Base-by-base conservation (phyloP, 2,329 filamentous ascomycete species). In the Orbilia javanica region DNA sequence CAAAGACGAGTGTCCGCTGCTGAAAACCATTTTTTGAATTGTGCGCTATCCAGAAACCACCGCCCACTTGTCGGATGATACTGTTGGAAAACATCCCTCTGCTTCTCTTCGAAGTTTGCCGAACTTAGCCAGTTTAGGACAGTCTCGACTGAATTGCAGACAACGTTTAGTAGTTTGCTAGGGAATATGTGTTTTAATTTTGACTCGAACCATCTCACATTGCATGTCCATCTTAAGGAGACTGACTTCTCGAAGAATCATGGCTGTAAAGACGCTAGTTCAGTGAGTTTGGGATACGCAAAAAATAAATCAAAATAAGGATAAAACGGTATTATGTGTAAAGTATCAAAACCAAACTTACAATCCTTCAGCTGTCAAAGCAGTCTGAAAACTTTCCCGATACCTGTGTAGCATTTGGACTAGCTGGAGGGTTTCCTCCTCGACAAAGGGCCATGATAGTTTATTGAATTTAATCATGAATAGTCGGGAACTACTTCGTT, bases 71-170 rank as follows among this genome's bases (percentile, higher is more conserved):
- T 73, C 50, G 69, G 69, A 18, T 73, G 69, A 29, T 73, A 53
- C 39, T 73, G 69, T 39, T 53, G 60, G 22, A 57, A 73, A 2
- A 73, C 60, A 7, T 73, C 69, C 29, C 69, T 66, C 29, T 73
- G 69, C 20, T 73, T 73, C 15, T 73, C 69, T 66, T 73, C 69
- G 53, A 73, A 73, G 13, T 73, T 65, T 13, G 69, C 48, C 10
- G 69, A 48, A 39, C 69, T 48, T 27, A 73, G 20, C 69, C 69
- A 73, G 7, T 66, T 73, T n/a, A 73, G 27, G 6, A 73, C 42
- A 10, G 69, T 66, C 10, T 73, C 69, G 22, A 73, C 63, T 67
- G 29, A 31, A 39, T 4, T 1, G 29, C 7, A 31, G 29, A 36
- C 34, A 36, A 36, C 13, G 13, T 36, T 52, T 52, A 52, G 15